These are phyloP conservation scores for Pharnaceum exiguum DNA, from an alignment of 148 eudicot genomes.

Conservation along the genomic window DNA sequence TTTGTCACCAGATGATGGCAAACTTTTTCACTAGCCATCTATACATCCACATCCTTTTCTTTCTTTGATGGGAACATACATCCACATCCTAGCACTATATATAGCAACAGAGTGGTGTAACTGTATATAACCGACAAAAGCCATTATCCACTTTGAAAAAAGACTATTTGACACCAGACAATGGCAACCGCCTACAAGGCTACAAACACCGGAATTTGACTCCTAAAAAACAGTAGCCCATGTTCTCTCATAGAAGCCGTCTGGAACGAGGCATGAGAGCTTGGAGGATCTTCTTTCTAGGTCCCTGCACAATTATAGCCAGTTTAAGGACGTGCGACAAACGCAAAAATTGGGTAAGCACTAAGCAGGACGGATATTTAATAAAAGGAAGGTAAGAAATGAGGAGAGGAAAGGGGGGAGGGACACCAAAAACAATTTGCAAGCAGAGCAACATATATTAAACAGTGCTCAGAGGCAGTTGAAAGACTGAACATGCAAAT, in stretches of 20 bases:
- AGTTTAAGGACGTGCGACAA: neutral
- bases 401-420: neutral
- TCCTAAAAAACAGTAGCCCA: neutral
- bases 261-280: slow-evolving; percentile 45
- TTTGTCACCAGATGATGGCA: slow-evolving; percentile 12
- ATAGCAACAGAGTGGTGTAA: neutral
- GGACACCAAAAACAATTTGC: neutral
- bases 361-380: neutral
- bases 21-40: slow-evolving; percentile 7
- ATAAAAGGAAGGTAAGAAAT: neutral
- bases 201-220: neutral
- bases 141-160: neutral
- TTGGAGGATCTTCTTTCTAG: slow-evolving; percentile 81
- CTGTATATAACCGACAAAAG: neutral
- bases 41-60: too few species aligned
- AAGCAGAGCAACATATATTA: too few species aligned
- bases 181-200: too few species aligned
- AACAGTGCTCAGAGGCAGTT: too few species aligned
- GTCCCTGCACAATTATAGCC: slow-evolving; percentile 51
- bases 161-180: neutral
- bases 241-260: slow-evolving; percentile 23
- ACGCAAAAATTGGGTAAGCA: neutral
- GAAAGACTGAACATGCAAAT: too few species aligned
- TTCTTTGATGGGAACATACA: too few species aligned
- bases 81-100: slow-evolving; percentile 1